phyloP scores from a whole-genome alignment of 371 early-diverging fungal species.

The Mortierella sp. region DNA sequence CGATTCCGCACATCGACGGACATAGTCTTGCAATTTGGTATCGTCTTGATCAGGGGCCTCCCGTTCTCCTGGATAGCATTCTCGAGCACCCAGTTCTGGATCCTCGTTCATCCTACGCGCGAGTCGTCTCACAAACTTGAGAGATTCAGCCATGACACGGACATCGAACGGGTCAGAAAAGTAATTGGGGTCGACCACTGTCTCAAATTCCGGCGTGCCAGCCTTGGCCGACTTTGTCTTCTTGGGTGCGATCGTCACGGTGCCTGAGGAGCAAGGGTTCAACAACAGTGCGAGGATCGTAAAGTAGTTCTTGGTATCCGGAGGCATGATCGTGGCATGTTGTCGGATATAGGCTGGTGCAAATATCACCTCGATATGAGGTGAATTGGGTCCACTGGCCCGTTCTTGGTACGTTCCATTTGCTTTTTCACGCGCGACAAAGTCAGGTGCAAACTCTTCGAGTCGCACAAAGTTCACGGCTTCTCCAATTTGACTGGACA shows the following conservation, averaged over 20 bases:
- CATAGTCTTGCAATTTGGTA: slow-evolving; percentile 10
- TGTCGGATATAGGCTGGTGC: slow-evolving; percentile 9
- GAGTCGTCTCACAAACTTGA: slow-evolving; percentile 25
- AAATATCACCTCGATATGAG: slow-evolving; percentile 46
- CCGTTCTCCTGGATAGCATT: slow-evolving; percentile 19
- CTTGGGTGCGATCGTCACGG: slow-evolving; percentile 25
- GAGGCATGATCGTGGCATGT: slow-evolving; percentile 25
- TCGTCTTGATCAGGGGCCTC: slow-evolving; percentile 20
- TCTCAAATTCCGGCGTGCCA: slow-evolving; percentile 6
- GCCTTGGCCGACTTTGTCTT: neutral
- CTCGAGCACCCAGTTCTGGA: slow-evolving; percentile 27
- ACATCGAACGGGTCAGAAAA: slow-evolving; percentile 35
- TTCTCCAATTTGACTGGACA: slow-evolving; percentile 33
- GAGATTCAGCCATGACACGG: slow-evolving; percentile 28
- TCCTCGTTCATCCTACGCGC: slow-evolving; percentile 29
- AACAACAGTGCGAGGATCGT: slow-evolving; percentile 29
- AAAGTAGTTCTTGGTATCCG: slow-evolving; percentile 30
- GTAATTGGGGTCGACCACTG: slow-evolving; percentile 36
- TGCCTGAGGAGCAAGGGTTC: slow-evolving; percentile 39
- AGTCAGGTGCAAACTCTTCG: slow-evolving; percentile 48
- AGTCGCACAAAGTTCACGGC: slow-evolving; percentile 36
- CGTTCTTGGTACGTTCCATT: slow-evolving; percentile 45
- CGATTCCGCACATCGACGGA: neutral
- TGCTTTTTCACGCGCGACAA: slow-evolving; percentile 50
- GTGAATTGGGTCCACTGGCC: slow-evolving; percentile 48